Percentiles rank a stretch among this genome's conserved stretches.
These are phyloP conservation scores for Pseudogymnoascus sp. DNA, from an alignment of 2,329 filamentous ascomycete genomes.

Conservation along the genomic window DNA sequence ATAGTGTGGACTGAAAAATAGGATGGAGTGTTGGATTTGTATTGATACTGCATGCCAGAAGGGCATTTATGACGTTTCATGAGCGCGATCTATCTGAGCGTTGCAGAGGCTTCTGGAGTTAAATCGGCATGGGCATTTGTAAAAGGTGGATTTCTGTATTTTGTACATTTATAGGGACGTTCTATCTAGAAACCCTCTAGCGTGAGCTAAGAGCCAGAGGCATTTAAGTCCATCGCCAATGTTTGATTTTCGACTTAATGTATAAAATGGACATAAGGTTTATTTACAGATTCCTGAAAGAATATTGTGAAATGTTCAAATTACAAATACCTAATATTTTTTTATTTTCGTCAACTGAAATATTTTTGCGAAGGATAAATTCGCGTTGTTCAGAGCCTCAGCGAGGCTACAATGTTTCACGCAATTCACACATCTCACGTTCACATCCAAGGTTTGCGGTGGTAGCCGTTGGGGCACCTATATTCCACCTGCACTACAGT, in stretches of 20 bases:
- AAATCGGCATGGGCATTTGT: not conserved
- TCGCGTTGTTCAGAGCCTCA: not conserved
- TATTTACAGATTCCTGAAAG: not conserved
- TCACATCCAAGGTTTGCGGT: not conserved
- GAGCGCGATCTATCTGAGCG: not conserved
- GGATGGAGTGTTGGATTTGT: not conserved
- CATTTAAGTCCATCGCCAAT: not conserved
- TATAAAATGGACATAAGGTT: not conserved
- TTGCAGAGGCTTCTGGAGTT: constrained; percentile 5
- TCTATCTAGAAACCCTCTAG: not conserved
- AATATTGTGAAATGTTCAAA: not conserved
- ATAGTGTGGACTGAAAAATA: constrained; percentile 10
- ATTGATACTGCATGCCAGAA: constrained; percentile 1
- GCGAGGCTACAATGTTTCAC: not conserved
- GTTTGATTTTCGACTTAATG: not conserved
- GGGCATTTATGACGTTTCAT: constrained; percentile 2
- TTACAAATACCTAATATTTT: not conserved
- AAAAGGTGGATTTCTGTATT: not conserved
- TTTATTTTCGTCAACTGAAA: not conserved
- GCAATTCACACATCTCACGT: not conserved
- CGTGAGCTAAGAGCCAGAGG: not conserved
- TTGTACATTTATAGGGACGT: not conserved
- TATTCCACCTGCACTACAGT: constrained; percentile 9
- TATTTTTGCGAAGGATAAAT: not conserved
- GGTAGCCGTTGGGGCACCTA: constrained; percentile 6